Conservation (phyloP, 2,329 filamentous ascomycete species). For the Fusarium metavorans region DNA sequence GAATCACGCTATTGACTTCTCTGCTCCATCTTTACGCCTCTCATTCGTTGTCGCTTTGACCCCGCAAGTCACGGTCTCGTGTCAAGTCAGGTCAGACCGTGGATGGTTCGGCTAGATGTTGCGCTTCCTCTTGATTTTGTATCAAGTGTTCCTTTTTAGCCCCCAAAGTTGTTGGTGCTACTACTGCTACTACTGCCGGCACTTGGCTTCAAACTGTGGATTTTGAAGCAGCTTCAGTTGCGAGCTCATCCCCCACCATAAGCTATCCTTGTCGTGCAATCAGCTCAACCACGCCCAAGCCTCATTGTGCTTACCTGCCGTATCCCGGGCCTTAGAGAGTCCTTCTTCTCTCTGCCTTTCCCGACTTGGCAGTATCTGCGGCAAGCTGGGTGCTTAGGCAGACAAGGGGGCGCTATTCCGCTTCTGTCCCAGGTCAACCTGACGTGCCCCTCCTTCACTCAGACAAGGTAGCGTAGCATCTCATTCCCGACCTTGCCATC, state of each 20-base stretch:
- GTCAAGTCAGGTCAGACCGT: background rate
- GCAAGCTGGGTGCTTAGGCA: background rate
- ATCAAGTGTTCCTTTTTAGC: background rate
- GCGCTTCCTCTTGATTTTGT: background rate
- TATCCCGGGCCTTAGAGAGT: background rate
- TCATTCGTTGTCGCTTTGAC: background rate
- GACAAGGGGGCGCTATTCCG: background rate
- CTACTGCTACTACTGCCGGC: background rate
- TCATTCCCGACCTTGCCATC: background rate
- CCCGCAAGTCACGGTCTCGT: background rate
- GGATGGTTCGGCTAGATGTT: background rate
- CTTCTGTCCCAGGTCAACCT: constrained; percentile 1
- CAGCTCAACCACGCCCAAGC: background rate
- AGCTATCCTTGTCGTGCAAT: background rate
- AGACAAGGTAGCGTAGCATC: background rate
- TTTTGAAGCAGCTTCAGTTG: background rate
- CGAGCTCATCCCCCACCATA: background rate
- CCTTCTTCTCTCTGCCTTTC: background rate
- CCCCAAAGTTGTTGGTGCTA: background rate
- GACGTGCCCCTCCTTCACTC: background rate
- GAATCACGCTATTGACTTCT: background rate
- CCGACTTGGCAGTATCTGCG: background rate
- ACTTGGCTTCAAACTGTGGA: background rate
- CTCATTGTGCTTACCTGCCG: background rate
- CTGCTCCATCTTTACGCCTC: background rate